Evolutionary conservation across 2,329 filamentous ascomycete species (phyloP), one percentile per base, ranked within the genome.

Genomic region (Aspergillus fumigatiaffinis): DNA sequence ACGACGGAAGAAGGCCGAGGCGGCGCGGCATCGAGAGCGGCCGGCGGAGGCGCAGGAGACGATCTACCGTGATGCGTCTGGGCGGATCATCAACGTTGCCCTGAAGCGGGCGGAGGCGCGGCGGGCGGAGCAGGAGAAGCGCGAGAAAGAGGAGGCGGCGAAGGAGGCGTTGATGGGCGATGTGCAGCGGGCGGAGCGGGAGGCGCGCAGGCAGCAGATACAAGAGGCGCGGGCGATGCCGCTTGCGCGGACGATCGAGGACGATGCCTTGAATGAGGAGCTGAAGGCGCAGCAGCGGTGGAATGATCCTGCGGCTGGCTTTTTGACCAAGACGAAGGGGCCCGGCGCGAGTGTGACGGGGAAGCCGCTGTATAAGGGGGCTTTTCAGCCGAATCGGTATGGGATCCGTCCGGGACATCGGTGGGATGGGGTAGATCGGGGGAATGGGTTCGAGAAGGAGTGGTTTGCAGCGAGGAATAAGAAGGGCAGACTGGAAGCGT

Each of bases 391-490:
- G 48, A 99, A 99, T 80, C 83, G 94, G 21, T 97, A 97, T 77
- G 91, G 90, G 1, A 97, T 99, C 60, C 82, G 88, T 59, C 94
- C 94, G 0, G 95, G 94, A 0, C 91, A 96, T 77, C 82, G 91
- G 63, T 99, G 94, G 94, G 94, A 99, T 79, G 94, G 95, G 5
- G 94, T 99, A 20, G 94, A 99, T 79, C 82, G 94, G 63, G 83
- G 91, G 21, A 99, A 91, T 76, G 93, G 93, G 0, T 97, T 97
- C 71, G 94, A 99, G 78, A 89, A 85, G 60, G 88, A 97, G 71
- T 89, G 92, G 77, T 97, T 97, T 77, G 91, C 89, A 72, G 90
- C 92, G 2, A 80, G 92, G 63, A 97, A 97, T 73, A 80, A 86
- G 64, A 84, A 84, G 64, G 86, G 87, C 67, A 86, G 92, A 71